Evolutionary conservation across 2,329 filamentous ascomycete genomes (phyloP).

Genomic region (Daldinia eschscholtzii): DNA sequence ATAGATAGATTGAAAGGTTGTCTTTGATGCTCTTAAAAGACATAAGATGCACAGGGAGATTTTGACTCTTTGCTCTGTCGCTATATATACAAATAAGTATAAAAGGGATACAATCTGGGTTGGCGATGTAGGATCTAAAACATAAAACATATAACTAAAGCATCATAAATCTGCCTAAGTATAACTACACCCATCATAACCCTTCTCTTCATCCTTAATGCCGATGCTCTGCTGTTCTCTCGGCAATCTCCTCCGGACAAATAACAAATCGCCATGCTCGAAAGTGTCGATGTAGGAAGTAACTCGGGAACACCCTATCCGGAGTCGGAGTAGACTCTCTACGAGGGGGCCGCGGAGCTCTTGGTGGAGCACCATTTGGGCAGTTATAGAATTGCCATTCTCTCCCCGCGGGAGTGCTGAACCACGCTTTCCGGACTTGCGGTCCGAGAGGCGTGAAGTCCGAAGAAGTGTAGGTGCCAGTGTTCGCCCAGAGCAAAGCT

Average conservation of each 20-base stretch:
- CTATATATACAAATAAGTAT: too few species aligned
- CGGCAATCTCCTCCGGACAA: constrained; percentile 4
- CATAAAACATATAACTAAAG: neutral
- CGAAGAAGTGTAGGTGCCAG: constrained; percentile 1
- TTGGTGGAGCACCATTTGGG: constrained; percentile 21
- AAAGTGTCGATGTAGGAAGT: constrained; percentile 22
- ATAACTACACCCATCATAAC: neutral
- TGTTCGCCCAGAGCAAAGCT: constrained; percentile 31
- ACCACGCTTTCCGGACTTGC: constrained; percentile 31
- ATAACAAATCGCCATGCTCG: constrained; percentile 30
- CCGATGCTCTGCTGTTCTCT: neutral
- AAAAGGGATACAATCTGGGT: too few species aligned
- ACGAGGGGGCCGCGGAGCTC: constrained; percentile 3
- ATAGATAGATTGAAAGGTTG: too few species aligned
- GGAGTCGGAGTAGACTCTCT: neutral
- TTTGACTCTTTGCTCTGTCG: too few species aligned
- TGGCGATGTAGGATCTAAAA: neutral
- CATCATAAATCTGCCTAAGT: neutral
- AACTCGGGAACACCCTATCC: neutral
- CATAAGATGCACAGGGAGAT: too few species aligned
- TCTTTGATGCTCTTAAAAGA: too few species aligned
- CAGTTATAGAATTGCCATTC: constrained; percentile 20
- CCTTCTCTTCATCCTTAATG: neutral
- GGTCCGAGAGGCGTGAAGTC: neutral
- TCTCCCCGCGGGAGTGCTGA: constrained; percentile 5